Evolutionary conservation across 768 basidiomycete species (phyloP).

Genomic region (Guyanaporus albipodus): DNA sequence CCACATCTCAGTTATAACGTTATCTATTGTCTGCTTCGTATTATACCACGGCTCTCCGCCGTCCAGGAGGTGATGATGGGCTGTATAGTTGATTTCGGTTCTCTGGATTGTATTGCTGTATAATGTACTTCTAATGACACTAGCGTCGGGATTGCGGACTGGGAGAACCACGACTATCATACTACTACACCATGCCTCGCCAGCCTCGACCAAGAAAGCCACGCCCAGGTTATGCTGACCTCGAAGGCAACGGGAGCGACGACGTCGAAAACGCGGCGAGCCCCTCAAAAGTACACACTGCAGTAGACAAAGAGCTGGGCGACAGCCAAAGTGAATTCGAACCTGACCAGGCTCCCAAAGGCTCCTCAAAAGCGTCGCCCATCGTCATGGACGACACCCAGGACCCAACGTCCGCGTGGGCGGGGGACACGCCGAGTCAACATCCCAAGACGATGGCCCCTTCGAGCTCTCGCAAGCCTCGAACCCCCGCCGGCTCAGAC

Average conservation of each 20-base stretch:
- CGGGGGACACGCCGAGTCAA: constrained; percentile 14
- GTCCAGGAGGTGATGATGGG: too few relatives aligned
- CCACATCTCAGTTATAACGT: too few relatives aligned
- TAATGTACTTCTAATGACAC: too few relatives aligned
- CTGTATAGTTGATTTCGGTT: too few relatives aligned
- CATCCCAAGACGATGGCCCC: constrained; percentile 6
- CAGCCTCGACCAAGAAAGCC: constrained; percentile 53
- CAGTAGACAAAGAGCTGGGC: constrained; percentile 12
- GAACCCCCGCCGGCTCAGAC: background rate
- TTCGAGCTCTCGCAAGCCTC: constrained; percentile 1
- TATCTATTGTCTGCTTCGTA: too few relatives aligned
- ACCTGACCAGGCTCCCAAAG: constrained; percentile 34
- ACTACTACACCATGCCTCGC: constrained; percentile 42
- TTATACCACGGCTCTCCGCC: too few relatives aligned
- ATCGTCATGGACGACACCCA: constrained; percentile 20
- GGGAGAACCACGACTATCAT: background rate
- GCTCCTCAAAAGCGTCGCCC: constrained; percentile 30
- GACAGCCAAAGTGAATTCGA: constrained; percentile 57
- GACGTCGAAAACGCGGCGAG: constrained; percentile 35
- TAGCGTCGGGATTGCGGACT: too few relatives aligned
- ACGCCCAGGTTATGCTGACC: constrained; percentile 45
- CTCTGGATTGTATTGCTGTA: too few relatives aligned
- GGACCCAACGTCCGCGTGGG: constrained; percentile 7
- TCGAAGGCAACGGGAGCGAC: constrained; percentile 34
- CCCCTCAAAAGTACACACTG: constrained; percentile 32